Base-by-base conservation (phyloP, 1,284 basidiomycete species). In the Nidula niveotomentosa region DNA sequence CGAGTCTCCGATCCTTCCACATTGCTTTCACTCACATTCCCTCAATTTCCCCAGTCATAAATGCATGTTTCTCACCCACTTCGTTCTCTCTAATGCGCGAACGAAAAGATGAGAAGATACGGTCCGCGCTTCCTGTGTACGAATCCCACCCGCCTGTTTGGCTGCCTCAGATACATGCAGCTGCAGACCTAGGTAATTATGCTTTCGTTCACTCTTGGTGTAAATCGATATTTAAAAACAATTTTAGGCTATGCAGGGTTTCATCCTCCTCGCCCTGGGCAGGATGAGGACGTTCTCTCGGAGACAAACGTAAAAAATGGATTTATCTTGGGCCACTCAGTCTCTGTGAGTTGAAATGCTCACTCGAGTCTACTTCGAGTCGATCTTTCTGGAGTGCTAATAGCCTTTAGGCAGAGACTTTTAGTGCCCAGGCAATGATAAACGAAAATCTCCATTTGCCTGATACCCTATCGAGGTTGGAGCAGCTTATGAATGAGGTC, bases 231-330 rank as follows among this genome's bases (percentile, higher is more conserved):
- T 23, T 23, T 23, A 23, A 23, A 2, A 23, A 23, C 23, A 23
- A 23, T 2, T 23, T 2, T 55, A 94, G 93, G 94, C 12, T 95
- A 89, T 66, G 84, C 87, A 51, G 93, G 94, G 36, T 94, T 94
- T 67, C 86, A 91, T 67, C 94, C 94, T 41, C 91, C 94, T 3
- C 79, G 84, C 52, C 85, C 91, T 13, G 84, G 85, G 6, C 92
- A 96, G 69, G 86, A 91, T 33, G 96, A 97, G 70, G 94, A 97
- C 65, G 72, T 86, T 3, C 75, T 97, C 53, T 89, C 91, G 0
- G 87, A 92, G 56, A 65, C 70, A 0, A 90, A 89, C 62, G 85
- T 98, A 56, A 91, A 91, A 74, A 82, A 83, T 66, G 96, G 96
- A 0, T 91, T 91, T 58, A 66, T 76, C 6, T 75, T 86, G 23